Evolutionary conservation across 2,329 filamentous ascomycete genomes (phyloP), one percentile per base, ranked within the genome.

Genomic region (Aureobasidium sp.): DNA sequence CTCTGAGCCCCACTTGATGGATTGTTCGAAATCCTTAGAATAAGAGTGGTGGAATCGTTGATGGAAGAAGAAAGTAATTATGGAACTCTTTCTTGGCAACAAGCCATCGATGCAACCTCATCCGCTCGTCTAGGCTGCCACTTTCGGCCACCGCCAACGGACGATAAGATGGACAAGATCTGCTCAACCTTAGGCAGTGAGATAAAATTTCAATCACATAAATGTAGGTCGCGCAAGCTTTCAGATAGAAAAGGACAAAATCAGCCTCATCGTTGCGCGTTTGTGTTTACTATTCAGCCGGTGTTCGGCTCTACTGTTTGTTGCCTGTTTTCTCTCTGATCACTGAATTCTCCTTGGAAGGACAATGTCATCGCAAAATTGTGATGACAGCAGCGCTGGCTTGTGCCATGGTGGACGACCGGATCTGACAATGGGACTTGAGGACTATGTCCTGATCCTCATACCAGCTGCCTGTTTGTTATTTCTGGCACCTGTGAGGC

Each of bases 391-490:
- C 11, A 51, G 4, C 5, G 14, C 29, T 12, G 37, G 48, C 17
- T 16, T 51, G 12, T 51, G 48, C 19, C 48, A 41, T 41, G 37
- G 37, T 8, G 48, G 48, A 16, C 48, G 48, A 7, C 48, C 48
- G 7, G 63, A 63, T 41, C 61, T 66, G 53, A 65, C 63, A 12
- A 47, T 65, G 8, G 53, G 59, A 24, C 64, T 65, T 24, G 62
- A 65, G 47, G 60, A 65, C 35, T 64, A 57, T 60, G 55, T 64
- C 24, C 52, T 65, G 16, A 59, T 61, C 3, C 55, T 64, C 5
- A 55, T 64, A 19, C 62, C 63, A 0, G 60, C 63, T 25, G 60
- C 58, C 24, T 35, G 56, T 29, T 53, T 64, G n/a, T 53, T 64
- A 4, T 40, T 64, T 14, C 56, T 64, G 21, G 62, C 61, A 8